Evolutionary conservation across 805 yeast species (phyloP), one percentile per base, ranked within the genome.

Genomic region (Kazachstania martiniae): DNA sequence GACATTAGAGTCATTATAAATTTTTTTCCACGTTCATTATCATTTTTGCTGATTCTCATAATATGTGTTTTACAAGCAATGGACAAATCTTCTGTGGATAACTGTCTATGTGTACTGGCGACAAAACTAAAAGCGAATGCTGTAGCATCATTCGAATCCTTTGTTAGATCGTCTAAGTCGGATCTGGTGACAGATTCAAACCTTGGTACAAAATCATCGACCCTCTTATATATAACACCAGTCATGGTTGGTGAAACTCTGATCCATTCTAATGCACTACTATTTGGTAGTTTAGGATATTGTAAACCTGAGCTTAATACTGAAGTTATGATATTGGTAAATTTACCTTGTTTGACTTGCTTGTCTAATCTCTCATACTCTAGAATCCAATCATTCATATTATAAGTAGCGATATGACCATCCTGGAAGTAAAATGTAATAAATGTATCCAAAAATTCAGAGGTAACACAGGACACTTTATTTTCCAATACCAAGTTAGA

Each of bases 81-180:
- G 1, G 61, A 48, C 7, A 56, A 38, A 38, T 57, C 62, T 33
- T 57, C 61, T 0, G 58, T 46, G 3, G 60, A 49, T 14, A 51
- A 39, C 32, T 56, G 58, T 24, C 55, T 42, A 34, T 57, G 61
- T 6, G 51, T 53, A 23, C 54, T 41, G 12, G 52, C 51, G 1
- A 56, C 62, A 42, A 55, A 57, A 12, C 51, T 53, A 37, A 53
- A 54, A 3, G 62, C 61, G 23, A 51, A 47, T 2, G 59, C 52
- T 1, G 51, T 49, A 1, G 59, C 56, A 29, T 49, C 47, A 2
- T 46, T 28, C 5, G 33, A 31, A 34, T 56, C 59, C 15, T 42
- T 36, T 1, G 35, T 18, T 2, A 36, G 27, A 29, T 44, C 41
- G 5, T 39, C 33, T 5, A 35, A 28, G 18, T 45, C 43, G 4